Evolutionary conservation across 1,139 yeast species (phyloP).

Genomic region (Hansenula lynferdii): DNA sequence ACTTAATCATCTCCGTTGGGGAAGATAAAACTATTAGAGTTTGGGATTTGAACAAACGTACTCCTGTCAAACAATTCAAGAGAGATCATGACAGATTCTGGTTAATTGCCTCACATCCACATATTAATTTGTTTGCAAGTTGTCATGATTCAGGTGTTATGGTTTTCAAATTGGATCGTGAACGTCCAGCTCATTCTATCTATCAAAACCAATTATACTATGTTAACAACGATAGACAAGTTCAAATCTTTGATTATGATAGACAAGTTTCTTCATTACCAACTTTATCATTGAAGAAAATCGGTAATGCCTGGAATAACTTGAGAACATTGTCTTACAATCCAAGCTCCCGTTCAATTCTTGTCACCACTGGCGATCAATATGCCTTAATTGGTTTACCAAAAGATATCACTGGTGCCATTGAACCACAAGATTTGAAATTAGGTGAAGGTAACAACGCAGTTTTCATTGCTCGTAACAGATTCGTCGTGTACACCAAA

Average conservation of each 20-base stretch:
- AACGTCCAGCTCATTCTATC: constrained; percentile 84
- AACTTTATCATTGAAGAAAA: constrained; percentile 74
- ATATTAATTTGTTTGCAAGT: constrained; percentile 88
- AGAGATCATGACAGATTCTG: constrained; percentile 95
- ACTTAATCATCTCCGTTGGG: constrained; percentile 85
- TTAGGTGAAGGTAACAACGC: constrained; percentile 87
- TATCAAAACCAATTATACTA: constrained; percentile 68
- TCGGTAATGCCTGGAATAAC: constrained; percentile 84
- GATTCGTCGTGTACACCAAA: constrained; percentile 80
- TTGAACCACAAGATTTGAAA: constrained; percentile 76
- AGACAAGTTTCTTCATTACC: constrained; percentile 64
- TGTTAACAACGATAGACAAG: constrained; percentile 81
- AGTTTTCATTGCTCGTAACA: constrained; percentile 85
- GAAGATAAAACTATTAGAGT: constrained; percentile 97
- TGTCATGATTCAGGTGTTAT: constrained; percentile 97
- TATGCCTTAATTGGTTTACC: constrained; percentile 81
- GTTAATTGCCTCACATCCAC: constrained; percentile 87
- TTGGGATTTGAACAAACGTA: constrained; percentile 94
- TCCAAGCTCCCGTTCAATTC: constrained; percentile 84
- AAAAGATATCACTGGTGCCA: constrained; percentile 85
- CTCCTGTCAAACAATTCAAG: constrained; percentile 91
- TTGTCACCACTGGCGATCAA: constrained; percentile 72
- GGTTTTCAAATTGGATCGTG: constrained; percentile 97
- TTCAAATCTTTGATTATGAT: constrained; percentile 71
- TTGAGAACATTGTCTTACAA: constrained; percentile 84